Percentiles rank a stretch among this genome's conserved stretches.
Conservation (phyloP, 1,284 basidiomycete species). For the Tylopilus sp. region DNA sequence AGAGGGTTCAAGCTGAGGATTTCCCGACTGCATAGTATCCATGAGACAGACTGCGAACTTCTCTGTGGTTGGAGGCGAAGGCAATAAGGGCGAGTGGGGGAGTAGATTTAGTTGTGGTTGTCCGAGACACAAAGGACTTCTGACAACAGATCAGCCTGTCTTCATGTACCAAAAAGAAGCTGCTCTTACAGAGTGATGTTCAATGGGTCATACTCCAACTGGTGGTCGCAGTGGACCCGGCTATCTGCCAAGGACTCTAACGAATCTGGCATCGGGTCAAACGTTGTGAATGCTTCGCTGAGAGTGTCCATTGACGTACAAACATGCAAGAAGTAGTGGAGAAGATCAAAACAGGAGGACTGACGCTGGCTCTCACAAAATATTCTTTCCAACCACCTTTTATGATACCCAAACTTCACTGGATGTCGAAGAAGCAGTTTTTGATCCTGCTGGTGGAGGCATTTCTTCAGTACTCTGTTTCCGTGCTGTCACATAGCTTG, state of each 20-base stretch:
- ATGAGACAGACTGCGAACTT: neutral
- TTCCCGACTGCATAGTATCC: neutral
- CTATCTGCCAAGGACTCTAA: neutral
- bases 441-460: too few relatives aligned
- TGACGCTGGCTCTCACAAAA: too few relatives aligned
- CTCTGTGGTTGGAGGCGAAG: neutral
- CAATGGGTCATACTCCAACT: neutral
- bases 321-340: neutral
- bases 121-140: constrained; percentile 6
- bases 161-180: neutral
- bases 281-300: neutral
- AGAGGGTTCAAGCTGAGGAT: too few relatives aligned
- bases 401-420: neutral
- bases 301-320: constrained; percentile 11
- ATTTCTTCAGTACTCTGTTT: too few relatives aligned
- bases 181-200: constrained; percentile 11
- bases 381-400: neutral
- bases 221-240: neutral
- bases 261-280: neutral
- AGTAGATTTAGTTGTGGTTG: neutral
- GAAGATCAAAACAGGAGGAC: too few relatives aligned
- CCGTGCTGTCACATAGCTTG: neutral
- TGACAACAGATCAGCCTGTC: constrained; percentile 9
- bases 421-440: too few relatives aligned
- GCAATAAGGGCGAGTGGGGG: neutral